phyloP scores from a whole-genome alignment of 2,329 filamentous ascomycete species.

The Arachnomyces sp. region DNA sequence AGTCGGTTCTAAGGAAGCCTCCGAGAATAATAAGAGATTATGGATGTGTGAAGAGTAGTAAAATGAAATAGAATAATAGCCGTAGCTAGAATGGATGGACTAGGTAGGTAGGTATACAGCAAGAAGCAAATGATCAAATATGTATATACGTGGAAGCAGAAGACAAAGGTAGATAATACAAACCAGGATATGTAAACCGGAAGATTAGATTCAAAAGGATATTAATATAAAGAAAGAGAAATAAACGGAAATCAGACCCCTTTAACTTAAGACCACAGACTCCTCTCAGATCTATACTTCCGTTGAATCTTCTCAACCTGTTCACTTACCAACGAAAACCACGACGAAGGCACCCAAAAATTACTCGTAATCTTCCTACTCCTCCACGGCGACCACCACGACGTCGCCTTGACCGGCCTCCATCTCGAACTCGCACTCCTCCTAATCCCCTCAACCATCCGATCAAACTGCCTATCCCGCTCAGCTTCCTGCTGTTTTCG shows the following conservation, averaged over 20 bases:
- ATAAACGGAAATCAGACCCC: too few species aligned
- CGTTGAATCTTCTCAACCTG: constrained; percentile 2
- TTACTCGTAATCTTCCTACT: neutral
- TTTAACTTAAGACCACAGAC: constrained; percentile 10
- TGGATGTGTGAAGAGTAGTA: too few species aligned
- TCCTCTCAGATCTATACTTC: constrained; percentile 3
- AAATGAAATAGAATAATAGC: too few species aligned
- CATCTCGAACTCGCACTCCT: constrained; percentile 13
- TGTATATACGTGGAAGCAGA: constrained; percentile 25
- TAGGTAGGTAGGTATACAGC: too few species aligned
- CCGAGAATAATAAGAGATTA: too few species aligned
- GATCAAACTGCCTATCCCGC: constrained; percentile 28
- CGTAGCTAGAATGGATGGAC: too few species aligned
- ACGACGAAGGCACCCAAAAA: neutral
- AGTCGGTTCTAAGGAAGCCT: too few species aligned
- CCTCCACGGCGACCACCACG: neutral
- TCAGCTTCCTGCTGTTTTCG: constrained; percentile 6
- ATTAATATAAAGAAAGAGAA: neutral
- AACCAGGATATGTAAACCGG: constrained; percentile 11
- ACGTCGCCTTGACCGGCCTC: neutral
- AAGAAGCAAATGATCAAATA: too few species aligned
- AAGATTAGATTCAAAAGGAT: too few species aligned
- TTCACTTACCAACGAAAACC: constrained; percentile 1
- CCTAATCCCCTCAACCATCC: constrained; percentile 26
- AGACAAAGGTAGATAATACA: constrained; percentile 28